Evolutionary conservation across 2,329 filamentous ascomycete species (phyloP), one percentile per base, ranked within the genome.

Genomic region (Alternaria sp.): DNA sequence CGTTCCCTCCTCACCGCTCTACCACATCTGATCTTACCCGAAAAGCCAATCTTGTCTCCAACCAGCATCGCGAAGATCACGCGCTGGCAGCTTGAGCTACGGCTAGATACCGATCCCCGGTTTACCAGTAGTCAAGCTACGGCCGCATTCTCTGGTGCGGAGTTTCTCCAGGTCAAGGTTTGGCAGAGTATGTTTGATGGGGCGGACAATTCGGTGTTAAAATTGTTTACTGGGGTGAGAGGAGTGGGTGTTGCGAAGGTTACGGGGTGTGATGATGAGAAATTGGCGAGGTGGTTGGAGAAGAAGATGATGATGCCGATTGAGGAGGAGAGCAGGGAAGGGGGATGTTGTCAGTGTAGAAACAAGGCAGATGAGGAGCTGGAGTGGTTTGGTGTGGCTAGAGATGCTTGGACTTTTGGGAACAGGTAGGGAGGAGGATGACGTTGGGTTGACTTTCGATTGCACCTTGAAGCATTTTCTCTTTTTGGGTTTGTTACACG

Each of bases 71-170:
- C 65, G 5, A 67, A 80, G 21, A 85, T 86, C 56, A 69, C 70
- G 6, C 73, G 79, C 46, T 86, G 81, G 79, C 80, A 82, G 52
- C 70, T 87, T 15, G 73, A 77, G 11, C 74, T 87, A 1, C 77
- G 85, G 0, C 74, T 87, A 15, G 85, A 86, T 61, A 83, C 79
- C 5, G 85, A 87, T 72, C 77, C 84, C 1, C 78, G 79, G 13
- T 87, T 84, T 71, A 77, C 75, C 4, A 65, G 66, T 3, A 62
- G 67, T 25, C 76, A 83, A 49, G 82, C 81, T 0, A 72, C 71
- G 7, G 69, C 76, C n/a, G 80, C 81, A 1, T 87, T 87, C 65
- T 80, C 76, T 0, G 82, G 81, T 2, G 75, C 79, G 0, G 83
- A 86, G 47, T 80, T 80, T 57, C 72, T 87, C 17, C 82, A 83